Base-by-base conservation (phyloP, 2,329 filamentous ascomycete genomes). In the Ascocoryne sarcoides region DNA sequence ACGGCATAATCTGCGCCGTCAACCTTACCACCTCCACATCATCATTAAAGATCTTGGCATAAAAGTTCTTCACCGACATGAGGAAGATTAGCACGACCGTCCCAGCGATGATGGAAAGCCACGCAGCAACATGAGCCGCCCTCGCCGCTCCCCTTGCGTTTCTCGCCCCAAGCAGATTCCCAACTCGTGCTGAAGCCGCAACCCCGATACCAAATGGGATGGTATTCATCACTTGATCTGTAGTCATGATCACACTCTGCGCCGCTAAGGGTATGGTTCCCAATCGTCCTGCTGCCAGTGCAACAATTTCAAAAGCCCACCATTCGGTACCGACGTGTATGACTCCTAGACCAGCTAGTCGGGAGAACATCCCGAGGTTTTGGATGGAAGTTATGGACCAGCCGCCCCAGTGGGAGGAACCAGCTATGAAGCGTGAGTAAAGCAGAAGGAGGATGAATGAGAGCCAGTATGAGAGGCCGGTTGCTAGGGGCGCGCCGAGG, bases 231-330 rank as follows among this genome's bases (percentile, higher is more conserved):
- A 89, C 76, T 57, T 90, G 84, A 58, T 93, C 86, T 0, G 83
- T 78, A 0, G 86, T 93, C 86, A 93, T 93, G 58, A 94, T 88
- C 16, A 93, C 84, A 35, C 78, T 84, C 61, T 94, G 87, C 0
- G 87, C 84, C 1, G 87, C 87, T 0, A 94, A 69, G 0, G 85
- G 73, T 23, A 88, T 74, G 0, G 84, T 89, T 3, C 88, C 88
- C 0, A 94, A 72, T 26, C 80, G 74, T 1, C 87, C 87, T 4
- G 87, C 86, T 2, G 83, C 84, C 0, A 93, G 72, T 1, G 86
- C 85, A 2, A 93, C 85, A 49, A 93, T 90, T 62, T 93, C 87
- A 53, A 94, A 94, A 0, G 87, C 88, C 87, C 87, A 93, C 87
- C 86, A 94, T 62, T 94, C 88, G 0, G 86, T 92, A 3, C 85